A percentile compares a stretch with the other conserved stretches of the same genome.
These are phyloP conservation scores for Beauveria asiatica DNA, from an alignment of 2,329 filamentous ascomycete genomes.

Conservation along the genomic window DNA sequence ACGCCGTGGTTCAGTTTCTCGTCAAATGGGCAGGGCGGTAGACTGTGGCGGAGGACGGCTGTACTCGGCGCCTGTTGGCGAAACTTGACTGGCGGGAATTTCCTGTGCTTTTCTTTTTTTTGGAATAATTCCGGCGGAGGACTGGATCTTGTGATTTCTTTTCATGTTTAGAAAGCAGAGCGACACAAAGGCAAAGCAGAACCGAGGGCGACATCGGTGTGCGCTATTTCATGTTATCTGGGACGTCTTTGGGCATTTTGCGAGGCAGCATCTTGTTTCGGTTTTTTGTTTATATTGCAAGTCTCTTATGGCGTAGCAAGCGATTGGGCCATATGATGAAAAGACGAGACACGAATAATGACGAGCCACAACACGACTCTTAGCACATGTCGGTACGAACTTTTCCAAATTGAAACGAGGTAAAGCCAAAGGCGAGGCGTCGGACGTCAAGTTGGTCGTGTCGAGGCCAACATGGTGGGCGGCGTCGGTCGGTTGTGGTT, in stretches of 20 bases:
- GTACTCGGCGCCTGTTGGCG: background rate
- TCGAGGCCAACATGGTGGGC: background rate
- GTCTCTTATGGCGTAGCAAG: conserved; percentile 8
- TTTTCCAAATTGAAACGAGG: background rate
- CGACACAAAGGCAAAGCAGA: conserved; percentile 11
- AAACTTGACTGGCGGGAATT: background rate
- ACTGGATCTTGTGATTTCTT: conserved; percentile 1
- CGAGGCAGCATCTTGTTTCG: background rate
- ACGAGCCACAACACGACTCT: background rate
- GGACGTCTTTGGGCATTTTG: conserved; percentile 8
- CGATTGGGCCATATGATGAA: conserved; percentile 6
- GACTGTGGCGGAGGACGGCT: background rate
- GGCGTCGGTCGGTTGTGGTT: background rate
- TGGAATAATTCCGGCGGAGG: conserved; percentile 4
- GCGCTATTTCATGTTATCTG: conserved; percentile 11
- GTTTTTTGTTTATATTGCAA: conserved; percentile 1
- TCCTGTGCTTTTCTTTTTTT: conserved; percentile 1
- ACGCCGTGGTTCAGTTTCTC: conserved; percentile 93
- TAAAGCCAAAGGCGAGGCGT: background rate
- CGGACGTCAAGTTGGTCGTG: background rate
- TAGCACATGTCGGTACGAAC: background rate
- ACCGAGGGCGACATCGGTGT: conserved; percentile 11
- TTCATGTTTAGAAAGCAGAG: conserved; percentile 10
- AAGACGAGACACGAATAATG: conserved; percentile 12
- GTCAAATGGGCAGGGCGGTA: conserved; percentile 77